A percentile compares a stretch with the other conserved stretches of the same genome.
These are phyloP conservation scores for Globisporangium abappressorium DNA, from an alignment of 352 stramenopile species.

Conservation along the genomic window DNA sequence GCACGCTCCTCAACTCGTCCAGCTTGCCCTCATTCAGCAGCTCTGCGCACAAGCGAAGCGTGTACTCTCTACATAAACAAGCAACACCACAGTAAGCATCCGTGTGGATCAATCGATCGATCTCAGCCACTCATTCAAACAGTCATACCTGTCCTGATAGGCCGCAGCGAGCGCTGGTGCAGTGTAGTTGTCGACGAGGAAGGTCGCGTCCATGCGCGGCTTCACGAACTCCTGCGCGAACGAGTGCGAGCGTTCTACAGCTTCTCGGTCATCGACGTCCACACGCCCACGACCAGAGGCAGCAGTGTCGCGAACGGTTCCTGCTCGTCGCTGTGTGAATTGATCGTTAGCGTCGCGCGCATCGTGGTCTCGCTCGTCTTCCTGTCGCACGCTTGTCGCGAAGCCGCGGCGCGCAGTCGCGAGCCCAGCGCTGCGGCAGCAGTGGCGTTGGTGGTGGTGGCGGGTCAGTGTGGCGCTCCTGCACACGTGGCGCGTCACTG, in stretches of 20 bases:
- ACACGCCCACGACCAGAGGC: neutral
- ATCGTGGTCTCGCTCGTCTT: neutral
- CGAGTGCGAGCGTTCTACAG: slow-evolving; percentile 26
- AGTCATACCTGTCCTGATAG: slow-evolving; percentile 90
- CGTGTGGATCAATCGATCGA: neutral
- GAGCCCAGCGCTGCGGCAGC: neutral
- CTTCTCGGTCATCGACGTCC: neutral
- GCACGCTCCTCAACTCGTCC: slow-evolving; percentile 61
- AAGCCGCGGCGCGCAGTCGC: neutral
- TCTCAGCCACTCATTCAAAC: neutral
- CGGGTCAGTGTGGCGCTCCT: neutral
- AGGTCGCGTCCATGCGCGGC: slow-evolving; percentile 64
- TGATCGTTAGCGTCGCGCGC: neutral
- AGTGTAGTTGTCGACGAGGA: slow-evolving; percentile 97
- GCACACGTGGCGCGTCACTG: neutral
- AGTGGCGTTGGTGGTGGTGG: neutral
- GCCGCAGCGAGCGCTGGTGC: slow-evolving; percentile 92
- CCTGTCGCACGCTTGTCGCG: slow-evolving; percentile 8
- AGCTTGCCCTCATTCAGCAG: slow-evolving; percentile 73
- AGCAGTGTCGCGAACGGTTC: neutral
- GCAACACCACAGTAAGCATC: neutral
- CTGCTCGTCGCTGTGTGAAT: neutral
- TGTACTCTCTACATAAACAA: slow-evolving; percentile 55
- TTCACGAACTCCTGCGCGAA: slow-evolving; percentile 74
- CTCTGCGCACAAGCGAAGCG: slow-evolving; percentile 67